phyloP scores from a whole-genome alignment of 208 protist genomes.

The Leishmania major region DNA sequence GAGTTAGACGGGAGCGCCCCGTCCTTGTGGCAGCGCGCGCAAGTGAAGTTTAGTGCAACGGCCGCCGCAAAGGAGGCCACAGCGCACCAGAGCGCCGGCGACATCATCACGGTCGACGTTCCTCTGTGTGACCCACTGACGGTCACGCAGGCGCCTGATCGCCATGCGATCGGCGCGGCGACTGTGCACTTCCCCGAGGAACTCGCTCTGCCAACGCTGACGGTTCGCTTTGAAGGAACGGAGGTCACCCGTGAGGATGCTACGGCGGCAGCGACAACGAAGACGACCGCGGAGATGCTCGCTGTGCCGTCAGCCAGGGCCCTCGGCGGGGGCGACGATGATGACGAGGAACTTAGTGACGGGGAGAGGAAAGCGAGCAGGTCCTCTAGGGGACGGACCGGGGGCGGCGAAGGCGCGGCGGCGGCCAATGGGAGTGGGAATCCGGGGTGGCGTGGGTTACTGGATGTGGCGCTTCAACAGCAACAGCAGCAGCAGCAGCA shows the following conservation, averaged over 20 bases:
- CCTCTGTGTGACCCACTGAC: constrained; percentile 28
- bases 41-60: constrained; percentile 6
- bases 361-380: not conserved
- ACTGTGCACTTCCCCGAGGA: constrained; percentile 77
- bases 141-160: constrained; percentile 26
- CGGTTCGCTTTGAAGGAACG: constrained; percentile 44
- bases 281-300: constrained; percentile 49
- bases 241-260: constrained; percentile 8
- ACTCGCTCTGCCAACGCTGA: constrained; percentile 47
- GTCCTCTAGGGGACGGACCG: not conserved
- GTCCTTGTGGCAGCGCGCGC: not conserved
- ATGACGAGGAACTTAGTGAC: constrained; percentile 5
- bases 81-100: not conserved
- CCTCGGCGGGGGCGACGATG: constrained; percentile 21
- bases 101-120: constrained; percentile 18
- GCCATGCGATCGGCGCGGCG: constrained; percentile 14
- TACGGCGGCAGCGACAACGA: constrained; percentile 35
- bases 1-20: not conserved
- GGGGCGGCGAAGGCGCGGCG: not conserved
- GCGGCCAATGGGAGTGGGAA: not conserved
- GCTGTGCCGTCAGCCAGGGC: constrained; percentile 32
- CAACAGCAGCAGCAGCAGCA: constrained; percentile 23
- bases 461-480: constrained; percentile 42
- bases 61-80: constrained; percentile 11
- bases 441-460: constrained; percentile 37